These are phyloP conservation scores for Phanerochaete carnosa DNA, from an alignment of 768 basidiomycete genomes.

Conservation along the genomic window DNA sequence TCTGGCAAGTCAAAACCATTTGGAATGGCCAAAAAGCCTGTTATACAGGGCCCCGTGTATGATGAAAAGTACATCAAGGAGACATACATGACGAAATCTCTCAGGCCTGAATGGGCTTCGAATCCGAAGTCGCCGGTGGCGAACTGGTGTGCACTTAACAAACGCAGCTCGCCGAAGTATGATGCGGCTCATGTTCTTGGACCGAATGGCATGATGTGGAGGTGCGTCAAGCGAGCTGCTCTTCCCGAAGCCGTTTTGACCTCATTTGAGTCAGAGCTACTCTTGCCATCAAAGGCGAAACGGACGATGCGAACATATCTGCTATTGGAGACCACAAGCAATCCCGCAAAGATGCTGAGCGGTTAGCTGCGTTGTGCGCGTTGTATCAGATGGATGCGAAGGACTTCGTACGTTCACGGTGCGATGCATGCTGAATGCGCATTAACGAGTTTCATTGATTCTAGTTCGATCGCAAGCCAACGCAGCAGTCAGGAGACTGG, in stretches of 20 bases:
- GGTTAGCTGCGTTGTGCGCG: slow-evolving; percentile 73
- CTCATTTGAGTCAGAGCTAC: slow-evolving; percentile 34
- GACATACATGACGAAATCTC: slow-evolving; percentile 20
- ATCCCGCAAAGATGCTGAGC: slow-evolving; percentile 58
- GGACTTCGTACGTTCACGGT: slow-evolving; percentile 55
- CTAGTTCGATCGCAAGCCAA: not conserved
- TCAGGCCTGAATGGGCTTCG: slow-evolving; percentile 30
- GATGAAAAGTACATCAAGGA: slow-evolving; percentile 31
- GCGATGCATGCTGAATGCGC: not conserved
- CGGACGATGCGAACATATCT: slow-evolving; percentile 10
- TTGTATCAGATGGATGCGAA: slow-evolving; percentile 63
- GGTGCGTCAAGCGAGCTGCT: slow-evolving; percentile 32
- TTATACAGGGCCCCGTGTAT: slow-evolving; percentile 33
- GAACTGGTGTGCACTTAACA: slow-evolving; percentile 32
- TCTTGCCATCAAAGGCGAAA: slow-evolving; percentile 22
- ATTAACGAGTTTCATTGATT: not conserved
- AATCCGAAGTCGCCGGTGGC: slow-evolving; percentile 54
- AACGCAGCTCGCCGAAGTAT: slow-evolving; percentile 25
- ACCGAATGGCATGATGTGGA: slow-evolving; percentile 36
- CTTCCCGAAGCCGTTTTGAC: not conserved
- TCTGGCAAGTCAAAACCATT: not conserved
- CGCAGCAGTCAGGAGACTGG: not conserved
- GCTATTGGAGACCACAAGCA: slow-evolving; percentile 38
- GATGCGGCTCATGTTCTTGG: slow-evolving; percentile 25
- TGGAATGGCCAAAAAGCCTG: slow-evolving; percentile 1